These are phyloP conservation scores for Podila clonocystis DNA, from an alignment of 192 early-diverging fungal species.

Conservation along the genomic window DNA sequence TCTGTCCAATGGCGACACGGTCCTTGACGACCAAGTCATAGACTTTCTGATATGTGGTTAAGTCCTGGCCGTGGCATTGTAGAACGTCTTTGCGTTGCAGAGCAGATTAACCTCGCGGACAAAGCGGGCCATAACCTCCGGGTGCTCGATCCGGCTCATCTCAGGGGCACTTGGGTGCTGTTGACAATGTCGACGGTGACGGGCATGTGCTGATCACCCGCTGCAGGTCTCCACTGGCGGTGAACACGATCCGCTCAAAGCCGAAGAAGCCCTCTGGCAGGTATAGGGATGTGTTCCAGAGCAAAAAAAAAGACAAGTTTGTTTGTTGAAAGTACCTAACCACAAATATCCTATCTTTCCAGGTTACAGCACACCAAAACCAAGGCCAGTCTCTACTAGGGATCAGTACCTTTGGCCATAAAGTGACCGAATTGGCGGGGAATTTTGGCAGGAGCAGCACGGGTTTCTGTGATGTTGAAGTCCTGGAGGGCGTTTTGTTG, in stretches of 20 bases:
- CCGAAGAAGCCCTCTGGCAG: slow-evolving; percentile 52
- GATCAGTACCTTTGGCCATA: no score
- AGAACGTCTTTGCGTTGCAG: slow-evolving; percentile 48
- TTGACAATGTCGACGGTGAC: slow-evolving; percentile 43
- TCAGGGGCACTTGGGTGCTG: slow-evolving; percentile 21
- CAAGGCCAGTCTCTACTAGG: no score
- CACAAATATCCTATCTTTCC: no score
- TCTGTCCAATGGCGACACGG: slow-evolving; percentile 54
- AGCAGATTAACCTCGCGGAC: slow-evolving; percentile 54
- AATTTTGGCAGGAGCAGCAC: no score
- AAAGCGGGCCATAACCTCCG: slow-evolving; percentile 34
- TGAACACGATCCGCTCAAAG: slow-evolving; percentile 50
- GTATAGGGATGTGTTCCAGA: slow-evolving; percentile 31
- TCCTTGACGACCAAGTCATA: no score
- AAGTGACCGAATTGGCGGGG: no score
- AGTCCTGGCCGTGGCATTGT: slow-evolving; percentile 49
- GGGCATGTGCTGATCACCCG: slow-evolving; percentile 52
- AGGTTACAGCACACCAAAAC: no score
- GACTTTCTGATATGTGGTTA: slow-evolving; percentile 43
- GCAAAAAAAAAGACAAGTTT: no score
- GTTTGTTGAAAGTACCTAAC: no score
- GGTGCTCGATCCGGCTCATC: slow-evolving; percentile 7
- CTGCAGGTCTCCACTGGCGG: slow-evolving; percentile 55
- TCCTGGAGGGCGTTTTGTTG: no score
- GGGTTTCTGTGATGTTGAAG: no score